phyloP scores from a whole-genome alignment of 108 stramenopile genomes.

The Aureococcus anophagefferens region DNA sequence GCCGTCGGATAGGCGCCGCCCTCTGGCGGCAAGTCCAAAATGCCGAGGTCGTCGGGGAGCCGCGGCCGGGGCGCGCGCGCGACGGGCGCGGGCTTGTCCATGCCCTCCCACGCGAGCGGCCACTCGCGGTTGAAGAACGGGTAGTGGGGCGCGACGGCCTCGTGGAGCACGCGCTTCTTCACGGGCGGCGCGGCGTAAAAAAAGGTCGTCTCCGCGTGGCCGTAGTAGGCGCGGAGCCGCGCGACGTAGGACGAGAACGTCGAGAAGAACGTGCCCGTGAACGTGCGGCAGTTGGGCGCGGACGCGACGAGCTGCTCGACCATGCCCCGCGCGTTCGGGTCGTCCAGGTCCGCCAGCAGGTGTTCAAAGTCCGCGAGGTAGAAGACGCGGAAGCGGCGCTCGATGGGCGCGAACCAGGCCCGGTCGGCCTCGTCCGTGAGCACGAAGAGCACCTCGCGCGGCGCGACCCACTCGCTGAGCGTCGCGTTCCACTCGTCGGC shows the following conservation, averaged over 20 bases:
- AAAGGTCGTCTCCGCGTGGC: neutral
- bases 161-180: neutral
- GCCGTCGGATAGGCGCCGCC: too few species aligned
- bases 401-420: slow-evolving; percentile 52
- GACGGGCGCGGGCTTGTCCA: neutral
- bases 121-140: neutral
- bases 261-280: slow-evolving; percentile 46
- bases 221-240: slow-evolving; percentile 46
- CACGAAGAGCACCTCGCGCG: slow-evolving; percentile 25
- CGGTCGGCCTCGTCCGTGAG: slow-evolving; percentile 40
- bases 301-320: slow-evolving; percentile 40
- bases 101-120: neutral
- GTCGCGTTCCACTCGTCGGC: neutral
- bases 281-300: slow-evolving; percentile 31
- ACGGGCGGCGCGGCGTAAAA: neutral
- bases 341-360: slow-evolving; percentile 51
- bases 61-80: too few species aligned
- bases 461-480: neutral
- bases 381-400: slow-evolving; percentile 21
- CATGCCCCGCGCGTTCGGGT: slow-evolving; percentile 52
- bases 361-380: slow-evolving; percentile 46
- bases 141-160: neutral
- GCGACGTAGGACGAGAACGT: slow-evolving; percentile 48
- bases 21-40: too few species aligned
- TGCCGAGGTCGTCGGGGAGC: too few species aligned